Base-by-base conservation (phyloP, 192 early-diverging fungal species). In the Entomortierella chlamydospora region DNA sequence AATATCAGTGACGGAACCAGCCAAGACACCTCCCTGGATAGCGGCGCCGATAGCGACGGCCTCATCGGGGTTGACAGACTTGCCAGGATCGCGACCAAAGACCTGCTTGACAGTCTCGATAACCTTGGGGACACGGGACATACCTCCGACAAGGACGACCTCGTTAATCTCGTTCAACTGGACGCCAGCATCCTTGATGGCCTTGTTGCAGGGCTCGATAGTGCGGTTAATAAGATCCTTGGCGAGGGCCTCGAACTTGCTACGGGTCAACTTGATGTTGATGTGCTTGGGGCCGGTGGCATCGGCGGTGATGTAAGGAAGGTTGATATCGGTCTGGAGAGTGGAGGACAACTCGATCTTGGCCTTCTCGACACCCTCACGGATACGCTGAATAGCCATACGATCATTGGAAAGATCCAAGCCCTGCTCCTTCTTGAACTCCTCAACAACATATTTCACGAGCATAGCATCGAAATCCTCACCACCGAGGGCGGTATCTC, bases 311-410 rank as follows among this genome's bases (percentile, higher is more conserved):
- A 98, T 97, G 85, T 91, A 98, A n/a, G 96, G 96, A 31, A 98
- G 91, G 87, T 95, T 96, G 85, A 99, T 97, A 57, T 99, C 96
- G 62, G 96, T 98, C 87, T 73, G 92, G 42, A 94, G 82, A 56
- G 95, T 95, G 70, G 94, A 93, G 37, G 97, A 99, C 63, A 99
- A 88, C 86, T 98, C 97, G 71, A 96, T 97, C 92, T 99, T 99
- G 72, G 96, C 97, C 89, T 99, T 99, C 83, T 99, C 97, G 72
- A 92, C 90, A 47, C 95, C 95, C 86, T 98, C 96, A 83, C 96
- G 94, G 68, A 99, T 93, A 83, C 96, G 95, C 86, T 98, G 96
- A 62, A 97, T 91, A 29, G 97, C 96, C 90, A 96, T 97, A 70
- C 93, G 91, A 86, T 99, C 96, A 63, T 86, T 88, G 64, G 84